These are phyloP conservation scores for Aspergillus flavus DNA, from an alignment of 2,329 filamentous ascomycete species.

Conservation along the genomic window DNA sequence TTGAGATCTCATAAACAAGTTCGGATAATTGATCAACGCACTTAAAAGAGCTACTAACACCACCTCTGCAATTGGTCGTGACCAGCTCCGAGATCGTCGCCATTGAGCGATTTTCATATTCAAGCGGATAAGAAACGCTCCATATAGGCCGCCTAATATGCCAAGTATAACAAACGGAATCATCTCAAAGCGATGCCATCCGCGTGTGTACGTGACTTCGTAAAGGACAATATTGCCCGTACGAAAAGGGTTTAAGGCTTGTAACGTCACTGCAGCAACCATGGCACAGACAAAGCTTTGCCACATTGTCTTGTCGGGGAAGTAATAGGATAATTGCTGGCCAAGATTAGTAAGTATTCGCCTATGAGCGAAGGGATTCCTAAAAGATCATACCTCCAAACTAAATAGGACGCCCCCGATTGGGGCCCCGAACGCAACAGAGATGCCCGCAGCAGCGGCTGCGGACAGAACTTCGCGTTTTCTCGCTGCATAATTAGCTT, in stretches of 20 bases:
- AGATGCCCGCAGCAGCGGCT: conserved; percentile 88
- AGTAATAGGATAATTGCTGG: conserved; percentile 91
- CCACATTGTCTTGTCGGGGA: conserved; percentile 99
- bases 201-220: conserved; percentile 87
- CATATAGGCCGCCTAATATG: conserved; percentile 88
- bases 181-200: conserved; percentile 94
- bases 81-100: conserved; percentile 71
- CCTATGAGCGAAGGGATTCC: background rate
- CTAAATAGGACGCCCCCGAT: conserved; percentile 95
- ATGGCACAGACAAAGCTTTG: conserved; percentile 99
- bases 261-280: conserved; percentile 93
- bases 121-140: conserved; percentile 88
- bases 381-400: conserved; percentile 69
- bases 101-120: conserved; percentile 86
- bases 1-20: conserved; percentile 94
- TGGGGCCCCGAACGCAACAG: conserved; percentile 89
- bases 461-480: conserved; percentile 93
- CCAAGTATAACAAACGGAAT: conserved; percentile 85
- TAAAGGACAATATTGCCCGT: conserved; percentile 95
- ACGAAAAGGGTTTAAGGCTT: conserved; percentile 90
- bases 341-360: background rate
- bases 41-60: conserved; percentile 77
- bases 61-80: conserved; percentile 78
- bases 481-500: conserved; percentile 61
- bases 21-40: conserved; percentile 89